Evolutionary conservation across 805 yeast genomes (phyloP).

Genomic region (Candida tibetensis): DNA sequence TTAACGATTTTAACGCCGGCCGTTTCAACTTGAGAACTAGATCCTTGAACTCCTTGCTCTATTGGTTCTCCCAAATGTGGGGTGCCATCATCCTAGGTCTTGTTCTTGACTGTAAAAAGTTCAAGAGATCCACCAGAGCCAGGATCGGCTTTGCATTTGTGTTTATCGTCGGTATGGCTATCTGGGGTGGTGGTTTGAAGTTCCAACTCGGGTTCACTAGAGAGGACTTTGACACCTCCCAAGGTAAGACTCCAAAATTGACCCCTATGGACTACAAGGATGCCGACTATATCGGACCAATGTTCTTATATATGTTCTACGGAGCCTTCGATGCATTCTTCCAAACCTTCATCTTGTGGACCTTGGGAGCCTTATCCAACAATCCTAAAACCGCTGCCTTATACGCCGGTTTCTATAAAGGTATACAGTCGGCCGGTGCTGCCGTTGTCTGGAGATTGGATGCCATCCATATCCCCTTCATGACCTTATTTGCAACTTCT

Average conservation of each 20-base stretch:
- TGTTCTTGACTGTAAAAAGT: constrained; percentile 43
- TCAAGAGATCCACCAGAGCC: constrained; percentile 46
- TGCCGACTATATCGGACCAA: constrained; percentile 50
- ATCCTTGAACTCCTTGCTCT: constrained; percentile 57
- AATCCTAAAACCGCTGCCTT: constrained; percentile 53
- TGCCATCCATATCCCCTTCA: constrained; percentile 36
- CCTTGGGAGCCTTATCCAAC: constrained; percentile 58
- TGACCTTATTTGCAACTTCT: constrained; percentile 44
- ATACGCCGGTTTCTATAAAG: constrained; percentile 62
- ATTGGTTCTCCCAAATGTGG: constrained; percentile 59
- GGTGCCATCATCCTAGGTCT: constrained; percentile 52
- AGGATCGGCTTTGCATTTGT: constrained; percentile 42
- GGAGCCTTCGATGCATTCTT: constrained; percentile 59
- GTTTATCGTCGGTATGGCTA: constrained; percentile 39
- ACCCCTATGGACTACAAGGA: constrained; percentile 46
- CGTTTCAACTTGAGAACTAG: constrained; percentile 58
- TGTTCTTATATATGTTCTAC: constrained; percentile 61
- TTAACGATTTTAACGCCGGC: constrained; percentile 54
- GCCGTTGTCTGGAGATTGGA: constrained; percentile 61
- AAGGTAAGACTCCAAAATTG: constrained; percentile 10
- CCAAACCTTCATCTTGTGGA: constrained; percentile 58
- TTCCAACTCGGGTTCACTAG: constrained; percentile 45
- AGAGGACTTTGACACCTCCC: constrained; percentile 23
- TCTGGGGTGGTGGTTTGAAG: constrained; percentile 60
- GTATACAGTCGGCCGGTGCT: constrained; percentile 62